Evolutionary conservation across 768 basidiomycete genomes (phyloP).

Genomic region (Calocybe cyanea): DNA sequence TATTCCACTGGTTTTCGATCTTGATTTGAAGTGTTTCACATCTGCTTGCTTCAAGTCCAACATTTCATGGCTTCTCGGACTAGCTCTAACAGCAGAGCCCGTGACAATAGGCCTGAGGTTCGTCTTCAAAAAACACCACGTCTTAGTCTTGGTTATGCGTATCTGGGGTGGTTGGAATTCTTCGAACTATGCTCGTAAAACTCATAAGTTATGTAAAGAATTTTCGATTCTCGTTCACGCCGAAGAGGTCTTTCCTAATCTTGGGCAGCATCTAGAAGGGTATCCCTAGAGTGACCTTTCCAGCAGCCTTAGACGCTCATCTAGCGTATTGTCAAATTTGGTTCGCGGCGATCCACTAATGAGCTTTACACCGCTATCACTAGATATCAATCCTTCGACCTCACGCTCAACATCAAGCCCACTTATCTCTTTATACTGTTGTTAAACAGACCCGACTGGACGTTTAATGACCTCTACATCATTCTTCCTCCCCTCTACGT

Average conservation of each 20-base stretch:
- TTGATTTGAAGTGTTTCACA: no score
- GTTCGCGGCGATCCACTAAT: constrained; percentile 71
- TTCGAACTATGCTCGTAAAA: no score
- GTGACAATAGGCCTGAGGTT: no score
- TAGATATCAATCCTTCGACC: constrained; percentile 58
- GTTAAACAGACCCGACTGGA: constrained; percentile 62
- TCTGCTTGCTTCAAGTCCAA: no score
- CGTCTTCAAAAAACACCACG: no score
- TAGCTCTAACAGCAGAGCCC: no score
- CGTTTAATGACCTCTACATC: constrained; percentile 60
- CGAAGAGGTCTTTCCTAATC: constrained; percentile 86
- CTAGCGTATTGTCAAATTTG: constrained; percentile 90
- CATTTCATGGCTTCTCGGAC: no score
- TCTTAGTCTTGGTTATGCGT: no score
- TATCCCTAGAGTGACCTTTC: no score
- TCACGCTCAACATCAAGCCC: constrained; percentile 59
- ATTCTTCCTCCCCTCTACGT: constrained; percentile 60
- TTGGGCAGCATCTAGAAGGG: constrained; percentile 87
- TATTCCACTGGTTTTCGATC: no score
- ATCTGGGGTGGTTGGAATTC: no score
- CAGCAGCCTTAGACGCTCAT: constrained; percentile 82
- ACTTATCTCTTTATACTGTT: constrained; percentile 72
- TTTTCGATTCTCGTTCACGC: constrained; percentile 86
- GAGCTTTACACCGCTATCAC: constrained; percentile 85
- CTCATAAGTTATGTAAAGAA: constrained; percentile 72